phyloP scores from a whole-genome alignment of 163 green algal genomes.

The Coccomyxa subellipsoidea region DNA sequence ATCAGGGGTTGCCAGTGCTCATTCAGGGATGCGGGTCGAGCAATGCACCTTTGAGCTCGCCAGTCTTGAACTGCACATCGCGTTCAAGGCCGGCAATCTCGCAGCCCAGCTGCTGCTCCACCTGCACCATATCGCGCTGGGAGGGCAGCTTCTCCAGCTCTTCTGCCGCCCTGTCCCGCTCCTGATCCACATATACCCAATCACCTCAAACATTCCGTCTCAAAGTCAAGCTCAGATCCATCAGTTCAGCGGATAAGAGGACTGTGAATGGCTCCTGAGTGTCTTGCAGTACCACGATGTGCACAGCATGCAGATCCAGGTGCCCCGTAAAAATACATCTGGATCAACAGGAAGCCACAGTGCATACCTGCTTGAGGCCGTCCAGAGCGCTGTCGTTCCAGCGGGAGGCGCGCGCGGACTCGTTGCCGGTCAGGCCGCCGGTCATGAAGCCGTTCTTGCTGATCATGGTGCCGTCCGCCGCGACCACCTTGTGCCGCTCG shows the following conservation, averaged over 20 bases:
- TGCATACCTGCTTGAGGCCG: conserved; percentile 10
- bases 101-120: conserved; percentile 34
- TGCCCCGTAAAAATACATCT: too few species aligned
- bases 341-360: too few species aligned
- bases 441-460: conserved; percentile 72
- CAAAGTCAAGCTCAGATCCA: too few species aligned
- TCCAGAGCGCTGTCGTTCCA: conserved; percentile 65
- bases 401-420: conserved; percentile 60
- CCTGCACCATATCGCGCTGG: conserved; percentile 19
- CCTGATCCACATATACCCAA: not conserved
- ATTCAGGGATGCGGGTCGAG: too few species aligned
- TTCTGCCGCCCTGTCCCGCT: not conserved
- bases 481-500: conserved; percentile 77
- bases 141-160: conserved; percentile 25
- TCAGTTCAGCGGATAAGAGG: too few species aligned
- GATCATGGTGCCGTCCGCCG: conserved; percentile 87
- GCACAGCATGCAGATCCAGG: not conserved
- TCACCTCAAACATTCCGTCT: too few species aligned
- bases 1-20: too few species aligned
- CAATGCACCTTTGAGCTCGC: conserved; percentile 22
- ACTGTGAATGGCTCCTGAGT: not conserved
- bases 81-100: conserved; percentile 43
- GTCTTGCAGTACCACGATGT: not conserved
- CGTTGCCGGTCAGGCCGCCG: conserved; percentile 50
- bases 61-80: conserved; percentile 33